Percentiles rank a stretch among this genome's conserved stretches.
Evolutionary conservation across 2,329 filamentous ascomycete species (phyloP).

Genomic region (Periconia digitata): DNA sequence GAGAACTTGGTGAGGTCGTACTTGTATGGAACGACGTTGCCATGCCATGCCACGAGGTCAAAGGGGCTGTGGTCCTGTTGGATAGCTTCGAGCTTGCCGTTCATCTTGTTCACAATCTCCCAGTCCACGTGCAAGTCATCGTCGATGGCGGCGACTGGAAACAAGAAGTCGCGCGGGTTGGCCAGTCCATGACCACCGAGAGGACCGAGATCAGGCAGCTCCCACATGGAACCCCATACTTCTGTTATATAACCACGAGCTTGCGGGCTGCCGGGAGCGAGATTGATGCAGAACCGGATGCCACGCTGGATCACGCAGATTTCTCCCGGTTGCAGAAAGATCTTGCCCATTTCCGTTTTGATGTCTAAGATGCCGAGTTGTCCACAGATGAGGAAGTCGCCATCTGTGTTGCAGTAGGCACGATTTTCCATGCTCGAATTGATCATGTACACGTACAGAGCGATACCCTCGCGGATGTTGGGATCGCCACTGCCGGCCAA

Average conservation of each 20-base stretch:
- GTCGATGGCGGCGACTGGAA: slow-evolving; percentile 42
- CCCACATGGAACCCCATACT: slow-evolving; percentile 45
- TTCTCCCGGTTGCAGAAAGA: slow-evolving; percentile 42
- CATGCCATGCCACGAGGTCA: slow-evolving; percentile 47
- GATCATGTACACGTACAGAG: slow-evolving; percentile 53
- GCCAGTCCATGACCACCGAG: slow-evolving; percentile 45
- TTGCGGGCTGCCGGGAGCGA: slow-evolving; percentile 34
- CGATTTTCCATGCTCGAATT: slow-evolving; percentile 50
- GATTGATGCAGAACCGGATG: slow-evolving; percentile 40
- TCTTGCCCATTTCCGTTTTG: slow-evolving; percentile 43
- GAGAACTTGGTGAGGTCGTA: slow-evolving; percentile 57
- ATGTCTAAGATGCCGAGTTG: slow-evolving; percentile 43
- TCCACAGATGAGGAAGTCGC: slow-evolving; percentile 41
- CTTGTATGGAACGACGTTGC: slow-evolving; percentile 54
- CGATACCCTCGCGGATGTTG: slow-evolving; percentile 53
- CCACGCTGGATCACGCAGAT: slow-evolving; percentile 46
- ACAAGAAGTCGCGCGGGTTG: slow-evolving; percentile 44
- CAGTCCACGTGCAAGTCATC: slow-evolving; percentile 38
- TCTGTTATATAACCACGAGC: slow-evolving; percentile 45
- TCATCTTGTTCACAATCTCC: slow-evolving; percentile 41
- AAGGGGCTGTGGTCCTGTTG: slow-evolving; percentile 46
- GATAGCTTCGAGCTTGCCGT: slow-evolving; percentile 36
- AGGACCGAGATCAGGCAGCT: slow-evolving; percentile 43
- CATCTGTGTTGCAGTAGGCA: slow-evolving; percentile 50
- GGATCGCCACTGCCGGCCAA: slow-evolving; percentile 55